Percentiles rank a stretch among this genome's conserved stretches.
These are phyloP conservation scores for Astrephomene gubernaculifera DNA, from an alignment of 139 green algal genomes.

Conservation along the genomic window DNA sequence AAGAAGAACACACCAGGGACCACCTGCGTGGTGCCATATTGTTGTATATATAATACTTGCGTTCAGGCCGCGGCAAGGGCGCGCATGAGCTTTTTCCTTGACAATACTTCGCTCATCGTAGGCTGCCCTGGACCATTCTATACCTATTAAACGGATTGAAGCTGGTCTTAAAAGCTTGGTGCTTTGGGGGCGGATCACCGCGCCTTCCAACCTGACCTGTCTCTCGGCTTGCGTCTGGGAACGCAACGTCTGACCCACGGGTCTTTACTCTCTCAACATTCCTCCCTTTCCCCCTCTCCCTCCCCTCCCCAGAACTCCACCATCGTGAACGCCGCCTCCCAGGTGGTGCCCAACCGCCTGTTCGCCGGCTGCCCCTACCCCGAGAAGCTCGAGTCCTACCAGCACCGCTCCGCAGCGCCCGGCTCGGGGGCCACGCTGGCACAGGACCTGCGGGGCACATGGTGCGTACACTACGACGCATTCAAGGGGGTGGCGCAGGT, in stretches of 20 bases:
- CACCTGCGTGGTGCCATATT: no score
- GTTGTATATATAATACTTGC: no score
- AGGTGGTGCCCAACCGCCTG: slow-evolving; percentile 69
- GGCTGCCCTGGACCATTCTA: slow-evolving; percentile 70
- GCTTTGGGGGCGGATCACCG: slow-evolving; percentile 71
- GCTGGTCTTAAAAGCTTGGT: slow-evolving; percentile 66
- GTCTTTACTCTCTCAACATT: background rate
- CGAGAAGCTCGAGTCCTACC: slow-evolving; percentile 82
- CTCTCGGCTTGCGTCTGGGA: no score
- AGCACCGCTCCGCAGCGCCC: slow-evolving; percentile 56
- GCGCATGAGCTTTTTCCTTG: background rate
- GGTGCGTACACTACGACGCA: slow-evolving; percentile 73
- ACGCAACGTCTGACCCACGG: no score
- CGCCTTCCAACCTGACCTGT: no score
- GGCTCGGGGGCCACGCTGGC: slow-evolving; percentile 52
- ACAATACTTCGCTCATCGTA: slow-evolving; percentile 35
- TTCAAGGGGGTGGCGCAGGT: slow-evolving; percentile 67
- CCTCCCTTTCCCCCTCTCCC: background rate
- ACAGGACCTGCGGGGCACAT: slow-evolving; percentile 74
- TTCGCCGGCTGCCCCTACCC: slow-evolving; percentile 75
- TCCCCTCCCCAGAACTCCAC: slow-evolving; percentile 50
- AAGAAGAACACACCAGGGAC: no score
- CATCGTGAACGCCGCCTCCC: slow-evolving; percentile 65
- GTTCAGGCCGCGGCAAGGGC: background rate
- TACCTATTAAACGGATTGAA: slow-evolving; percentile 77